Conservation (phyloP, 2,329 filamentous ascomycete species). For the Sporothrix phasma region DNA sequence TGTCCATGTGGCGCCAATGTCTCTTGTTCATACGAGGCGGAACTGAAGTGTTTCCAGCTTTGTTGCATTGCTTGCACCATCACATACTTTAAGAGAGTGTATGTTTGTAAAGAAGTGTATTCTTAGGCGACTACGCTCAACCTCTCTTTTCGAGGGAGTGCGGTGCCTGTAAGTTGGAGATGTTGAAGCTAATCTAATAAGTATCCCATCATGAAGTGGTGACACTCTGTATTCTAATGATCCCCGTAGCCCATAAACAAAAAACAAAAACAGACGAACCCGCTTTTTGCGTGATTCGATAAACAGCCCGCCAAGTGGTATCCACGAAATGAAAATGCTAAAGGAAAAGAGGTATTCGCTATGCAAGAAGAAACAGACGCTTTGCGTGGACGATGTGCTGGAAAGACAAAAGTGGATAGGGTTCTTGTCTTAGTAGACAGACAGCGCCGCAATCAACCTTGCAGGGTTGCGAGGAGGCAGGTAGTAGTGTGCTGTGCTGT, state of each 20-base stretch:
- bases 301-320: background rate
- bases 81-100: background rate
- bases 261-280: constrained; percentile 3
- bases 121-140: constrained; percentile 12
- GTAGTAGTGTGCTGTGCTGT: constrained; percentile 35
- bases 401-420: background rate
- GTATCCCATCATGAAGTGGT: constrained; percentile 3
- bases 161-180: constrained; percentile 8
- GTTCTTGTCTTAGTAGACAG: constrained; percentile 40
- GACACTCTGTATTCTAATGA: constrained; percentile 13
- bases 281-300: constrained; percentile 3
- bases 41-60: no score
- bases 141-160: constrained; percentile 11
- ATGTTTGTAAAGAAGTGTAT: background rate
- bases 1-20: background rate
- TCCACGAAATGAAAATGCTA: background rate
- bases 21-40: background rate
- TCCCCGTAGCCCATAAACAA: background rate
- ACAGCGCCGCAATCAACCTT: constrained; percentile 44
- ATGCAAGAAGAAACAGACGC: constrained; percentile 7
- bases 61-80: background rate
- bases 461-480: constrained; percentile 41
- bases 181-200: constrained; percentile 5
- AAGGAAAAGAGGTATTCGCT: constrained; percentile 11
- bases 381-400: background rate